Evolutionary conservation across 2,329 filamentous ascomycete genomes (phyloP).

Genomic region (Penicillium sp.): DNA sequence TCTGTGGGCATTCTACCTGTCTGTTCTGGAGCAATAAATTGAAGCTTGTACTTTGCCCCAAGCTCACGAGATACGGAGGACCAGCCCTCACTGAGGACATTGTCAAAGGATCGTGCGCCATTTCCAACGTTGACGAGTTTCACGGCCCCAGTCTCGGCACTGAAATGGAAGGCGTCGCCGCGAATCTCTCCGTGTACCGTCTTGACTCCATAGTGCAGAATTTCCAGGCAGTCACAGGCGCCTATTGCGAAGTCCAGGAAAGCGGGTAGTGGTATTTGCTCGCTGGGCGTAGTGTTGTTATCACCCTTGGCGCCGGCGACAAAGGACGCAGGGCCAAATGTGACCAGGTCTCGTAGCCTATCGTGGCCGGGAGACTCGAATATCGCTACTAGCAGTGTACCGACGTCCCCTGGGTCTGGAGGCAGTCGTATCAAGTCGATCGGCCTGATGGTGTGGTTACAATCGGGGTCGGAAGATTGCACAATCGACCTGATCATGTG

Average conservation of each 20-base stretch:
- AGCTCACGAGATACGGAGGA: constrained; percentile 77
- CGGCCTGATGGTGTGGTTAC: constrained; percentile 75
- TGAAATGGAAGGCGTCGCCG: constrained; percentile 88
- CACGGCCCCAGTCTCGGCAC: constrained; percentile 68
- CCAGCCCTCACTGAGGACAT: constrained; percentile 88
- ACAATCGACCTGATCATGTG: constrained; percentile 77
- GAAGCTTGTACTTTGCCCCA: constrained; percentile 83
- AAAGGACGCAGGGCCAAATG: constrained; percentile 78
- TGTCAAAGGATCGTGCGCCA: constrained; percentile 84
- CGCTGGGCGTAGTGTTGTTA: constrained; percentile 54
- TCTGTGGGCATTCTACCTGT: constrained; percentile 91
- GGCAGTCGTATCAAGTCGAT: constrained; percentile 76
- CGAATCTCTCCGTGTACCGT: constrained; percentile 89
- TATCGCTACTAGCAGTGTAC: constrained; percentile 74
- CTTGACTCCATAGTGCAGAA: constrained; percentile 85
- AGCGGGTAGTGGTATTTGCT: constrained; percentile 68
- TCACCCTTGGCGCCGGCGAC: constrained; percentile 53
- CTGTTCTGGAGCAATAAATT: constrained; percentile 92
- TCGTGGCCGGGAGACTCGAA: constrained; percentile 79
- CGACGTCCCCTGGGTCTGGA: constrained; percentile 68
- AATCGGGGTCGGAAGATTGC: constrained; percentile 69
- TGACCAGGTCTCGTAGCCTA: constrained; percentile 68
- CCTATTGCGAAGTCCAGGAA: constrained; percentile 93
- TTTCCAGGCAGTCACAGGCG: constrained; percentile 80
- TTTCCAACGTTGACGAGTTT: constrained; percentile 84